Conservation (phyloP, 345 rosid genomes). For the Brassica carinata region DNA sequence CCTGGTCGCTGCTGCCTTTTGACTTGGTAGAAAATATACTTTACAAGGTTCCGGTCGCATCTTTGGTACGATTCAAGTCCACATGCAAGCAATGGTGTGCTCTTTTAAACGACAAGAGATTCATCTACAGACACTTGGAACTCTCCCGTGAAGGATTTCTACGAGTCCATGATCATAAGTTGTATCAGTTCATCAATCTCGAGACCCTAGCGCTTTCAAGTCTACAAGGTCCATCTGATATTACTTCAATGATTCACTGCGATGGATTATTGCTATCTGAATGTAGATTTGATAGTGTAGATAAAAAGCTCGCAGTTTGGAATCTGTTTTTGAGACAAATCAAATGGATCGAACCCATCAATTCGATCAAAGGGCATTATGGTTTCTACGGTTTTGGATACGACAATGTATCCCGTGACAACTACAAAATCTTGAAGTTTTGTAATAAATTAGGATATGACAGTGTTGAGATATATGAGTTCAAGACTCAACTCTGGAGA, state of each 20-base stretch:
- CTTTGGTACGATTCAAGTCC: not conserved
- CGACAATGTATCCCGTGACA: not conserved
- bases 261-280: not conserved
- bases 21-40: not conserved
- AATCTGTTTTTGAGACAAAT: not conserved
- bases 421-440: not conserved
- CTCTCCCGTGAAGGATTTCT: not conserved
- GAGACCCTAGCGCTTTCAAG: not conserved
- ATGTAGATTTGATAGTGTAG: not conserved
- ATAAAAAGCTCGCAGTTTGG: not conserved
- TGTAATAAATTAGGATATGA: no score
- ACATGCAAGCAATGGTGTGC: not conserved
- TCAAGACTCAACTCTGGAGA: slow-evolving; percentile 5
- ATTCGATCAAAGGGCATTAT: not conserved
- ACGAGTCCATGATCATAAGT: not conserved
- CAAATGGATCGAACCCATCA: not conserved
- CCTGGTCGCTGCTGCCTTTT: not conserved
- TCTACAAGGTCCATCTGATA: not conserved
- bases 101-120: not conserved
- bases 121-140: not conserved
- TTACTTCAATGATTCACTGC: not conserved
- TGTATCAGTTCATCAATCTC: not conserved
- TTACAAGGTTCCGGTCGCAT: not conserved
- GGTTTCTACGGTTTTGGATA: not conserved
- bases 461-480: no score